phyloP scores from a whole-genome alignment of 1,139 yeast genomes.

The Suhomyces maxii region DNA sequence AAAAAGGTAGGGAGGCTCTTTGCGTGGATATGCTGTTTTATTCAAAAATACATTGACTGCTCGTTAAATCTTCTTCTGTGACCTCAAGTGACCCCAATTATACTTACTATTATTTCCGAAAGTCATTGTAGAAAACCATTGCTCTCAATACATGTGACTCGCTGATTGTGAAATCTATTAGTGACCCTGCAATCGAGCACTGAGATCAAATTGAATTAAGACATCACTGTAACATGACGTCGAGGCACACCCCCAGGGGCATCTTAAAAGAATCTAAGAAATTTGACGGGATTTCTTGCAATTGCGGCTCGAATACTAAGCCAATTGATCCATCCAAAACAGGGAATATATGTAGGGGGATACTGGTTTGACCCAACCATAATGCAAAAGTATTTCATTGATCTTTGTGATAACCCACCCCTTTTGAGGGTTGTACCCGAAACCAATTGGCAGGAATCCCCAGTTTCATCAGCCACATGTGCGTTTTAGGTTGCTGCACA shows the following conservation, averaged over 20 bases:
- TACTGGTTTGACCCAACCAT: too few species aligned
- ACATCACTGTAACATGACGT: not conserved
- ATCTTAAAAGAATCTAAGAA: too few species aligned
- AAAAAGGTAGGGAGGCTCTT: too few species aligned
- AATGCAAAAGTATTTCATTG: too few species aligned
- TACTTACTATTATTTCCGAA: not conserved
- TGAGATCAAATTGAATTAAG: not conserved
- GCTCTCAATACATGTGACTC: not conserved
- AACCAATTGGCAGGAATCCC: not conserved
- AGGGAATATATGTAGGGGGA: too few species aligned
- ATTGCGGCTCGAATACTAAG: not conserved
- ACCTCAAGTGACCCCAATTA: not conserved
- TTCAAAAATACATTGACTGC: too few species aligned
- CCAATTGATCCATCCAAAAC: not conserved
- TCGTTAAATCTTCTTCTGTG: not conserved
- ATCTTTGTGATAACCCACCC: too few species aligned
- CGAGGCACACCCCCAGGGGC: not conserved
- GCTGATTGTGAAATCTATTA: not conserved
- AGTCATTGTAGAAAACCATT: not conserved
- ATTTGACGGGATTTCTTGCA: too few species aligned
- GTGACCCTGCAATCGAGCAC: not conserved
- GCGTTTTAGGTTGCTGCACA: constrained; percentile 9
- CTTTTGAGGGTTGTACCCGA: not conserved
- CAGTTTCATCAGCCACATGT: constrained; percentile 10
- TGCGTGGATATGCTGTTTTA: too few species aligned